Conservation (phyloP, 805 yeast species). For the Zygoascus bituminiphila region DNA sequence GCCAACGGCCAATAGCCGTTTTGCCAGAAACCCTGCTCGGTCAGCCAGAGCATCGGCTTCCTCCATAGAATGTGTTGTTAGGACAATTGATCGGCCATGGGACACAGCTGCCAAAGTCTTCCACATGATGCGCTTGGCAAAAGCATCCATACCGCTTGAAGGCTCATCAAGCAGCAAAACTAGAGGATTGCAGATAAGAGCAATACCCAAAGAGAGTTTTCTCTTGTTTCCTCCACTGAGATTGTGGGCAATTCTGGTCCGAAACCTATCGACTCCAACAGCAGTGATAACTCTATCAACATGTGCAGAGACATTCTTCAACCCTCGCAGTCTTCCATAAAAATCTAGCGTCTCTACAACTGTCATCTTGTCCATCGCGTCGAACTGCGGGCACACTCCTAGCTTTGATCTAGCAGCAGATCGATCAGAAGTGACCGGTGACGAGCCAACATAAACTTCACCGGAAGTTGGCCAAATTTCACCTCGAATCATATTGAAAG, state of each 20-base stretch:
- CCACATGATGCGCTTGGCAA: conserved; percentile 33
- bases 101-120: conserved; percentile 27
- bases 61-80: conserved; percentile 33
- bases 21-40: conserved; percentile 30
- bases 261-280: conserved; percentile 28
- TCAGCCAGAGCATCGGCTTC: conserved; percentile 31
- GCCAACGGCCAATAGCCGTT: conserved; percentile 28
- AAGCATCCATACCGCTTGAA: conserved; percentile 33
- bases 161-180: conserved; percentile 32
- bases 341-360: conserved; percentile 27
- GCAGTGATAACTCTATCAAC: conserved; percentile 27
- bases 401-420: conserved; percentile 26
- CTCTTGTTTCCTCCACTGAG: conserved; percentile 32
- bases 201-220: conserved; percentile 30
- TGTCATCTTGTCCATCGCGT: conserved; percentile 31
- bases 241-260: conserved; percentile 25
- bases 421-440: conserved; percentile 21
- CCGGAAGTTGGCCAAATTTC: conserved; percentile 26
- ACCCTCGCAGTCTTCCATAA: conserved; percentile 28
- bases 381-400: conserved; percentile 34
- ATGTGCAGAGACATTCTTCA: conserved; percentile 20
- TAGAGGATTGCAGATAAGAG: conserved; percentile 31
- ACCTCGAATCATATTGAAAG: conserved; percentile 32
- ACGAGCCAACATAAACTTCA: conserved; percentile 25
- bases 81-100: conserved; percentile 27